phyloP scores from a whole-genome alignment of 2,329 filamentous ascomycete species.

The Boeremia exigua region DNA sequence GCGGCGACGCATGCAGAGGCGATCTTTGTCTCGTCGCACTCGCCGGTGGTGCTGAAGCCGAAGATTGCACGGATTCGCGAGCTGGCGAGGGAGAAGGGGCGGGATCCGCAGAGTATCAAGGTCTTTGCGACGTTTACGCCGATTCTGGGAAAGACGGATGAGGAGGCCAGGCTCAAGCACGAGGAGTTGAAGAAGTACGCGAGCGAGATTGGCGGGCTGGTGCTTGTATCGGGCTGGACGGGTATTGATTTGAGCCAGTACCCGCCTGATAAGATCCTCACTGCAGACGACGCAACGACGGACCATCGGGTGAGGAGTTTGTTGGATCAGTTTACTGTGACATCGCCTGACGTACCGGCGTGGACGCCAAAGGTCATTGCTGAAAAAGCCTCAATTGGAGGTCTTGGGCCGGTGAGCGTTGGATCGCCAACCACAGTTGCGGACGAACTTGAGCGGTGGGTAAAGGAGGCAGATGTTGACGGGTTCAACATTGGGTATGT shows the following conservation, averaged over 20 bases:
- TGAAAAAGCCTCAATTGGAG: constrained; percentile 68
- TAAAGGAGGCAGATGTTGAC: constrained; percentile 60
- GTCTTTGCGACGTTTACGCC: constrained; percentile 52
- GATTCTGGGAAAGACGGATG: constrained; percentile 44
- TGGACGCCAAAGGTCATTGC: constrained; percentile 41
- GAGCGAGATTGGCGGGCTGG: constrained; percentile 60
- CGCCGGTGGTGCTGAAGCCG: constrained; percentile 55
- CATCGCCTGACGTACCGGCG: constrained; percentile 34
- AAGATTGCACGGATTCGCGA: constrained; percentile 62
- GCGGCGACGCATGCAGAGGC: constrained; percentile 65
- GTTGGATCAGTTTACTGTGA: constrained; percentile 44
- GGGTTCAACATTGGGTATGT: constrained; percentile 76
- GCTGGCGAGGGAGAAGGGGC: constrained; percentile 57
- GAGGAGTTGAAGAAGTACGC: constrained; percentile 60
- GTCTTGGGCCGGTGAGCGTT: constrained; percentile 27
- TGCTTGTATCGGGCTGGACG: constrained; percentile 64
- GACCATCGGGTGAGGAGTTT: constrained; percentile 49
- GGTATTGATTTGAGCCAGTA: constrained; percentile 66
- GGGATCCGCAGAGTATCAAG: constrained; percentile 64
- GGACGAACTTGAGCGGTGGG: constrained; percentile 55
- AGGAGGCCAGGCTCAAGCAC: constrained; percentile 60
- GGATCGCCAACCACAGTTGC: constrained; percentile 50
- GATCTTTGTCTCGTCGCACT: constrained; percentile 65
- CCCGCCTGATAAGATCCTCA: constrained; percentile 64
- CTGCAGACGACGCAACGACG: constrained; percentile 61